phyloP scores from a whole-genome alignment of 1,284 basidiomycete genomes.

The Takashimella koratensis region DNA sequence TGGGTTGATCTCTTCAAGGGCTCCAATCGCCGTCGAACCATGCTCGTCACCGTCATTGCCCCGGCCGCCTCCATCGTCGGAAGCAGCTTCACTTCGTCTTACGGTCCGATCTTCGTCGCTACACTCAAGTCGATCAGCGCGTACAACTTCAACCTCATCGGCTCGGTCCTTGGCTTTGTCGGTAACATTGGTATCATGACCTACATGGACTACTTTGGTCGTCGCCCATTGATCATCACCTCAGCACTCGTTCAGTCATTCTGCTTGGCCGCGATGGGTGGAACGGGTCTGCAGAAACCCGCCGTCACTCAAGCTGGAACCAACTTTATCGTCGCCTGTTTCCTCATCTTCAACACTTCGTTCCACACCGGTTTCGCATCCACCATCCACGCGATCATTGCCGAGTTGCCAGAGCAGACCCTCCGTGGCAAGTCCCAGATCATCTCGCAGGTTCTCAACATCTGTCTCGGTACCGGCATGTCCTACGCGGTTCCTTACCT shows the following conservation, averaged over 20 bases:
- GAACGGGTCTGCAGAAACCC: constrained; percentile 1
- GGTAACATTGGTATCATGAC: neutral
- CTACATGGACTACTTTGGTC: neutral
- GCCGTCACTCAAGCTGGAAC: neutral
- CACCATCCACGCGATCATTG: constrained; percentile 1
- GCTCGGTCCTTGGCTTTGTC: constrained; percentile 1
- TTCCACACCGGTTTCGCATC: constrained; percentile 4
- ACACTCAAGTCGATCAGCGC: constrained; percentile 2
- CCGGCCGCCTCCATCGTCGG: neutral
- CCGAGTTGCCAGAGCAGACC: neutral
- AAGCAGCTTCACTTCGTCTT: constrained; percentile 2
- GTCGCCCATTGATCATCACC: neutral
- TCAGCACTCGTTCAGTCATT: constrained; percentile 4
- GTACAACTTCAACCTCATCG: constrained; percentile 3
- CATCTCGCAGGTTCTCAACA: neutral
- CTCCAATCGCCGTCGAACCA: neutral
- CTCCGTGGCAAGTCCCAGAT: neutral
- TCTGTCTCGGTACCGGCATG: neutral
- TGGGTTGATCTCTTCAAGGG: neutral
- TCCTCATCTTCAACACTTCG: neutral
- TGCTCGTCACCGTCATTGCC: constrained; percentile 1
- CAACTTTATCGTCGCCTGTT: constrained; percentile 4
- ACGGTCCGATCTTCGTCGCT: constrained; percentile 2
- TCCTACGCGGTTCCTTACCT: constrained; percentile 3
- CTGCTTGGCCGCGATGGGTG: neutral